phyloP scores from a whole-genome alignment of 805 yeast species.

The Nakazawaea wyomingensis region DNA sequence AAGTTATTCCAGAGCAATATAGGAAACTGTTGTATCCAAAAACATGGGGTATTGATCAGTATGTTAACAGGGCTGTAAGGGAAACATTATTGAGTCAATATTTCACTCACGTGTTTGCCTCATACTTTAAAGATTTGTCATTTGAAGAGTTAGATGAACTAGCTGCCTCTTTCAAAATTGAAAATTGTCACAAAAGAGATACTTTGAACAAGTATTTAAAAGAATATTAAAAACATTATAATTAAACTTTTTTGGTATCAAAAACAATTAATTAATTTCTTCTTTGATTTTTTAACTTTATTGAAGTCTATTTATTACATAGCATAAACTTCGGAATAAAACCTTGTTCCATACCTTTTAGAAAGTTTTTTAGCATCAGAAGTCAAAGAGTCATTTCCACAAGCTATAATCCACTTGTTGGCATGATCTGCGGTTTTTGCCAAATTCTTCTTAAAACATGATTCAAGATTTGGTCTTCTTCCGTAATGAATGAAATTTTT shows the following conservation, averaged over 20 bases:
- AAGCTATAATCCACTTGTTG: slow-evolving; percentile 49
- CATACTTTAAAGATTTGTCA: slow-evolving; percentile 33
- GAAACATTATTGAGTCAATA: slow-evolving; percentile 40
- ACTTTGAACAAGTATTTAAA: slow-evolving; percentile 28
- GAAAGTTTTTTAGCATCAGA: slow-evolving; percentile 36
- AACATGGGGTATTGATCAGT: slow-evolving; percentile 32
- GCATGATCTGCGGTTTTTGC: slow-evolving; percentile 27
- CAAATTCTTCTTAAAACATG: slow-evolving; percentile 25
- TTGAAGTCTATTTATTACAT: slow-evolving; percentile 23
- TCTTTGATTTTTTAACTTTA: too few species aligned
- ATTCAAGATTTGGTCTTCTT: slow-evolving; percentile 39
- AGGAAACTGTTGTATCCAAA: slow-evolving; percentile 37
- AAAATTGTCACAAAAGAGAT: slow-evolving; percentile 37
- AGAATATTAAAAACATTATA: background rate
- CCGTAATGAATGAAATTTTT: slow-evolving; percentile 23
- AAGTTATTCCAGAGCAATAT: slow-evolving; percentile 35
- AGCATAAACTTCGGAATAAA: slow-evolving; percentile 39
- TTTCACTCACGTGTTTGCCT: slow-evolving; percentile 41
- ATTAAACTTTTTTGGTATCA: too few species aligned
- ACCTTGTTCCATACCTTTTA: slow-evolving; percentile 27
- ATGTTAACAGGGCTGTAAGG: slow-evolving; percentile 34
- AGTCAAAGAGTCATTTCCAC: slow-evolving; percentile 50
- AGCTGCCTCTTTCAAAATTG: slow-evolving; percentile 47
- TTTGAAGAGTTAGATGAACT: slow-evolving; percentile 44
- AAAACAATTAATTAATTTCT: too few species aligned